Base-by-base conservation (phyloP, 768 basidiomycete species). In the Phaeotremella fagi region DNA sequence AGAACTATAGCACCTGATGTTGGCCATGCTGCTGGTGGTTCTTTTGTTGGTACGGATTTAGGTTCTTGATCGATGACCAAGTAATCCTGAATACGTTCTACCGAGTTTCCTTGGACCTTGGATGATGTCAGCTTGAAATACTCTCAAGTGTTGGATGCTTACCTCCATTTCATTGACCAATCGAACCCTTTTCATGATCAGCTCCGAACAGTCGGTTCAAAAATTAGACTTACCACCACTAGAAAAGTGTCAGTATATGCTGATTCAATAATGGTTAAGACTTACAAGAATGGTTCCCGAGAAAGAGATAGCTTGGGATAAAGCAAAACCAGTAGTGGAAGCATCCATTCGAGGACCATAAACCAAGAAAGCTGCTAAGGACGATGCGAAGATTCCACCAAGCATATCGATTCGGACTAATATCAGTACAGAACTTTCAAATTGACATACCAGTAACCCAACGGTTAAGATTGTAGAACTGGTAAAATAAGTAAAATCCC, bases 21-120 rank as follows among this genome's bases (percentile, higher is more conserved):
- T 3, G 83, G 83, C 83, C 83, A 85, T 52, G 82, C 80, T 0
- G 83, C 83, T 3, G 83, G 82, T 3, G 83, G 83, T n/a, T 77
- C 65, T 2, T 79, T 79, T 4, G 72, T 56, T 24, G 70, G 56
- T 0, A 75, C 75, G 0, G 78, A 57, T 48, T 75, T 73, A 0
- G 78, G 77, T 63, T 84, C 83, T 53, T 81, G 80, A 45, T 82
- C 82, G 36, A 82, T 81, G n/a, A 75, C 69, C 31, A 83, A 66
- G 61, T 83, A 84, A 42, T 79, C 79, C 42, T 79, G 75, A 38
- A 84, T 77, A 37, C 82, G 78, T 50, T 76, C 75, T 43, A 76
- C 66, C 3, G 68, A 69, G 54, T 76, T 76, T 18, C 73, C 73
- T 42, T 71, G 59, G 11, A 75, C 71, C 33, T 35, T 9, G 33